phyloP scores from a whole-genome alignment of 257 asterid species.

The Scutellaria baicalensis region DNA sequence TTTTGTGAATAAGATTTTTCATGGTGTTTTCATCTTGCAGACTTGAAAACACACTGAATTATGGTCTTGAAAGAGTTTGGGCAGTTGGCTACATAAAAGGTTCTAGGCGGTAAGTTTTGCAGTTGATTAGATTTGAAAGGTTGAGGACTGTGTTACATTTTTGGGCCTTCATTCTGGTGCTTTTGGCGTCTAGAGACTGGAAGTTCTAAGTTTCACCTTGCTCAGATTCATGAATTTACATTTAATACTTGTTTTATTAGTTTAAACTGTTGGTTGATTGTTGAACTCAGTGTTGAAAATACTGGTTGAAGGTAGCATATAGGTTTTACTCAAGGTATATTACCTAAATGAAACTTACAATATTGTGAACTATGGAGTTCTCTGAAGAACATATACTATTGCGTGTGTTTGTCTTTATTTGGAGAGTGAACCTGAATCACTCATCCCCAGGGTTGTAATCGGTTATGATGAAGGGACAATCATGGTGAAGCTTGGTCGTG shows the following conservation, averaged over 20 bases:
- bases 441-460: conserved; percentile 70
- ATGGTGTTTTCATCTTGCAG: conserved; percentile 42
- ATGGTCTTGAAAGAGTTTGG: conserved; percentile 99
- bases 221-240: background rate
- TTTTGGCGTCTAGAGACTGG: background rate
- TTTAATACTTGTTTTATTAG: conserved; percentile 2
- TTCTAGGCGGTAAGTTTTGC: conserved; percentile 72
- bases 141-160: background rate
- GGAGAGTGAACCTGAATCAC: conserved; percentile 10
- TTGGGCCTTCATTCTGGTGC: background rate
- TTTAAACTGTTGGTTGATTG: background rate
- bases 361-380: background rate
- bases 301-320: background rate
- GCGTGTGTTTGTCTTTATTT: conserved; percentile 2
- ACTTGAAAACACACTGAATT: conserved; percentile 94
- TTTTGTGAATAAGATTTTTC: conserved; percentile 6
- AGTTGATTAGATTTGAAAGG: conserved; percentile 8
- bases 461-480: conserved; percentile 99
- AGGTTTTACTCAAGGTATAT: conserved; percentile 2
- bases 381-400: background rate
- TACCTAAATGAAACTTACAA: background rate
- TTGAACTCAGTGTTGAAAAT: background rate
- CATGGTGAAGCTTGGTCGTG: conserved; percentile 97
- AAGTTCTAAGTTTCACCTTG: conserved; percentile 6
- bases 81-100: conserved; percentile 90